A percentile compares a stretch with the other conserved stretches of the same genome.
Evolutionary conservation across 2,329 filamentous ascomycete species (phyloP).

Genomic region (Diaporthe ampelina): DNA sequence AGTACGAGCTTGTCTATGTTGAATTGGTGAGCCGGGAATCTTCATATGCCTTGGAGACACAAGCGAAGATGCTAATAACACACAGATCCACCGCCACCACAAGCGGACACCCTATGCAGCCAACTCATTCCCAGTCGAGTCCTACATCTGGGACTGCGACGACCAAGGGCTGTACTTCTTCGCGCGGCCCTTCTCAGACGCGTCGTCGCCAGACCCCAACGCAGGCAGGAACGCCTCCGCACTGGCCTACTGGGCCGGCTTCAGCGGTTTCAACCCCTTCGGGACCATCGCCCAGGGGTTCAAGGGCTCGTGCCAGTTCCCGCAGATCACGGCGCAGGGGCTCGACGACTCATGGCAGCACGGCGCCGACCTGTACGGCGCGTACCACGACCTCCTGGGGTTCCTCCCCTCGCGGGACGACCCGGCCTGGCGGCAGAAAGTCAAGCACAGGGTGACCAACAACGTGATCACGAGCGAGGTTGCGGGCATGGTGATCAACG

Average conservation of each 20-base stretch:
- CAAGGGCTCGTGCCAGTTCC: slow-evolving; percentile 83
- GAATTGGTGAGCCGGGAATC: slow-evolving; percentile 71
- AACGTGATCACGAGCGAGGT: slow-evolving; percentile 88
- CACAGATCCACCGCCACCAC: slow-evolving; percentile 83
- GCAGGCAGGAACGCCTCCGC: slow-evolving; percentile 54
- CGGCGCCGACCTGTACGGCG: slow-evolving; percentile 81
- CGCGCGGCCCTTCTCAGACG: slow-evolving; percentile 64
- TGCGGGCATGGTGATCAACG: slow-evolving; percentile 79
- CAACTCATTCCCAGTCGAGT: slow-evolving; percentile 82
- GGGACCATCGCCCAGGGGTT: slow-evolving; percentile 69
- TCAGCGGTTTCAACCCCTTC: slow-evolving; percentile 74
- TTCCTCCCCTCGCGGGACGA: slow-evolving; percentile 72
- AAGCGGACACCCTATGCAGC: slow-evolving; percentile 85
- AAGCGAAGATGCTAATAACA: not conserved
- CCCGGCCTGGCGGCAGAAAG: slow-evolving; percentile 57
- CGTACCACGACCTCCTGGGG: slow-evolving; percentile 78
- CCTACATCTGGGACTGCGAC: slow-evolving; percentile 80
- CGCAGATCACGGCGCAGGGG: slow-evolving; percentile 81
- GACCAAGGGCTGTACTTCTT: slow-evolving; percentile 80
- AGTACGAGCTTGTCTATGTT: slow-evolving; percentile 80
- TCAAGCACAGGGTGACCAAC: slow-evolving; percentile 81
- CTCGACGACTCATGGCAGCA: slow-evolving; percentile 83
- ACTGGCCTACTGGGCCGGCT: slow-evolving; percentile 75
- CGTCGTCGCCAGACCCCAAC: slow-evolving; percentile 34
- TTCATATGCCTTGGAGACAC: no score